Conservation (phyloP, 495 filamentous ascomycete genomes). For the Xylaria scruposa region DNA sequence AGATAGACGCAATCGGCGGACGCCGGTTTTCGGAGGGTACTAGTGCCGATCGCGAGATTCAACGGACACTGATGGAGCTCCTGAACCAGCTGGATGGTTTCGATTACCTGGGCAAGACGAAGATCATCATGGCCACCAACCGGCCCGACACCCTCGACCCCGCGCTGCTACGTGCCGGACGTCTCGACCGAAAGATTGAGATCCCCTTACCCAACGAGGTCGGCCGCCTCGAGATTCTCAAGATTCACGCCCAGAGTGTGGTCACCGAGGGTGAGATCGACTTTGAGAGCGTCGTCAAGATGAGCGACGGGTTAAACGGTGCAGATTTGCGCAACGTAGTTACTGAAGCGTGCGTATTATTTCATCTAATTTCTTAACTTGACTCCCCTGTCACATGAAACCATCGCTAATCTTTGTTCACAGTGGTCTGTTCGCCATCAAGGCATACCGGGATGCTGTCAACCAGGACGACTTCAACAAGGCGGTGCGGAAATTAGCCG, state of each 20-base stretch:
- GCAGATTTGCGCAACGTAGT: slow-evolving; percentile 98
- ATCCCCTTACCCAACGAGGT: slow-evolving; percentile 99
- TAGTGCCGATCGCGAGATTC: slow-evolving; percentile 97
- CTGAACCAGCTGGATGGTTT: slow-evolving; percentile 99
- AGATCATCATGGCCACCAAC: slow-evolving; percentile 99
- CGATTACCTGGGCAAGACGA: slow-evolving; percentile 98
- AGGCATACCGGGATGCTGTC: slow-evolving; percentile 92
- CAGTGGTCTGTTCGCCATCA: slow-evolving; percentile 95
- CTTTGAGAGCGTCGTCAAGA: slow-evolving; percentile 99
- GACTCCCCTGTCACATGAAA: not conserved
- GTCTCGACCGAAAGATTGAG: slow-evolving; percentile 97
- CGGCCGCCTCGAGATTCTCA: slow-evolving; percentile 94
- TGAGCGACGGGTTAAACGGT: slow-evolving; percentile 97
- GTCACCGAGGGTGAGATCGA: slow-evolving; percentile 94
- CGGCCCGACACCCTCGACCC: slow-evolving; percentile 97
- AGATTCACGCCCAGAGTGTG: slow-evolving; percentile 92
- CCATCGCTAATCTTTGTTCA: slow-evolving; percentile 32
- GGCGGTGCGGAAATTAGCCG: slow-evolving; percentile 94
- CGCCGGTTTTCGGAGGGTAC: slow-evolving; percentile 98
- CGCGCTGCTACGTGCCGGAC: slow-evolving; percentile 89
- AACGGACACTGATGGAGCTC: slow-evolving; percentile 98
- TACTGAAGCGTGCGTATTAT: slow-evolving; percentile 88
- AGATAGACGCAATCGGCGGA: slow-evolving; percentile 99
- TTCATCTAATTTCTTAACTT: not conserved
- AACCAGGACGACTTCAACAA: slow-evolving; percentile 99